Evolutionary conservation across 345 rosid species (phyloP), one percentile per base, ranked within the genome.

Genomic region (Hirschfeldia incana): DNA sequence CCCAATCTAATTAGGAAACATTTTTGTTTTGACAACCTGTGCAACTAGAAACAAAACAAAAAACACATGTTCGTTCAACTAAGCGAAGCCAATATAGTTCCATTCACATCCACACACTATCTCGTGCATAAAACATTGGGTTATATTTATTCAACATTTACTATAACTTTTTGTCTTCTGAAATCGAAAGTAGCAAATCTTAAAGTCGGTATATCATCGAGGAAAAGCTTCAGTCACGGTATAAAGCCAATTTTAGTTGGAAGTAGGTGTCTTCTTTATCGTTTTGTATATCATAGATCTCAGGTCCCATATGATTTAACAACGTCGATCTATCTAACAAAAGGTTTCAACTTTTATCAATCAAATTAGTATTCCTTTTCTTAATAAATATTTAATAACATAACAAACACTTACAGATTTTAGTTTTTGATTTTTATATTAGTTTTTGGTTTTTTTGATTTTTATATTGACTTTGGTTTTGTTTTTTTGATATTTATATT

Each of bases 201-300:
- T 8, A 74, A 64, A 73, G 60, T 73, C 55, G n/a, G 60, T 59
- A 42, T 68, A 68, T 68, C 34, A 51, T 68, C 57, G 34, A 12
- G 15, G 21, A 12, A 68, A n/a, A 65, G 57, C 78, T 74, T 53
- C 64, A 65, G 78, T 65, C 78, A 74, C 78, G 71, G 78, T 63
- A 32, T 65, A 51, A 65, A 74, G 70, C 78, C 37, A 26, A 53
- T 21, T 74, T 65, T 65, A 74, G 70, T 64, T 74, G 70, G 36
- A 74, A 74, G 77, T 74, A 64, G 70, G 70, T 74, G 62, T 44
- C 37, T 73, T 63, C 46, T 13, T 17, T 21, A 6, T 74, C 33
- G 49, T 46, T 64, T 13, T 74, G 26, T 57, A 70, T 57, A 70
- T 29, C 42, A 68, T 26, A 28, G n/a, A 68, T 49, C 27, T 29